Evolutionary conservation across 2,329 filamentous ascomycete genomes (phyloP), one percentile per base, ranked within the genome.

Genomic region (Elsinoe perseae): DNA sequence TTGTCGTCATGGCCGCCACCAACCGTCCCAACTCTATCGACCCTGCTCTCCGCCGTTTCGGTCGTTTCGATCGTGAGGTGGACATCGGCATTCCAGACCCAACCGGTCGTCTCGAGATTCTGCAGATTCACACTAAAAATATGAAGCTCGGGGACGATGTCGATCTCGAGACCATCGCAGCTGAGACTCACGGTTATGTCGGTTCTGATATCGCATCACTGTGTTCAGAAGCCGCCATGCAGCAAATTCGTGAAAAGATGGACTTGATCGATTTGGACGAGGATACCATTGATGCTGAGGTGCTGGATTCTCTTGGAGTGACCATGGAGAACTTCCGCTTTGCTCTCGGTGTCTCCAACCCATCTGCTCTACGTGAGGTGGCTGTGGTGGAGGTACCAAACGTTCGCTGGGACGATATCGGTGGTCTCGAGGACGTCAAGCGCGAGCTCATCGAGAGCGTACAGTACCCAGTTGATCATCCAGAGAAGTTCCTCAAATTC

Each of bases 241-340:
- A 98, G 75, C 93, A 98, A 77, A 98, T 98, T 74, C 92, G 93
- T 77, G 93, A 98, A 77, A 98, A 98, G 86, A 98, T 98, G 93
- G 93, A 98, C 71, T 83, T 98, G 62, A 98, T 98, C 64, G 93
- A 98, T 74, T 82, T 98, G 30, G 93, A 98, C 63, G 93, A 98
- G 77, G 93, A 98, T 69, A 98, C 93, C 60, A 98, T 98, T 61
- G 93, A 98, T 67, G 93, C 93, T 27, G 93, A 98, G 77, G 93
- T 98, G 54, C 83, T 98, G 56, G 93, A 98, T 76, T 97, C 93
- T 44, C 84, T 98, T 46, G 93, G 93, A 72, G 93, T 98, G 50
- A 98, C 93, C 60, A 97, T 97, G 89, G 93, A 98, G 75, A 98
- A 98, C 83, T 98, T 98, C 89, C 88, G 91, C 66, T 98, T 95